Evolutionary conservation across 768 basidiomycete species (phyloP).

Genomic region (Austroboletus eburneus): DNA sequence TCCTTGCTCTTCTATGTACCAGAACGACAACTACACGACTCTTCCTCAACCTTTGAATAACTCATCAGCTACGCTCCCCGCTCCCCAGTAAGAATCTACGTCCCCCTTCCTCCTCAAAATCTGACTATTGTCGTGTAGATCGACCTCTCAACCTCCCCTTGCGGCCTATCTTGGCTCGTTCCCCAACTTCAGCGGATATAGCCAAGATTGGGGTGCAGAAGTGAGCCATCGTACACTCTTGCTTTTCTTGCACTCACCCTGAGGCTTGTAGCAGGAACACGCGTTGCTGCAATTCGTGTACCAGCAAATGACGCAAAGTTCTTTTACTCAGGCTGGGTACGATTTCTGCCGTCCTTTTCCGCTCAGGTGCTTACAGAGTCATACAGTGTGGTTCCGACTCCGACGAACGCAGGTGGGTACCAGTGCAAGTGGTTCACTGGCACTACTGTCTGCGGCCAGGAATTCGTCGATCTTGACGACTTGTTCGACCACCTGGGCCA

Average conservation of each 20-base stretch:
- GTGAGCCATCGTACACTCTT: background rate
- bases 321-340: background rate
- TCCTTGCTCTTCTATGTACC: background rate
- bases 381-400: background rate
- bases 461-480: no score
- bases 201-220: background rate
- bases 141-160: background rate
- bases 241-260: background rate
- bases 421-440: background rate
- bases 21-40: background rate
- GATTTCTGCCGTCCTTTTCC: background rate
- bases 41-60: rapidly evolving
- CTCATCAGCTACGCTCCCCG: background rate
- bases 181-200: background rate
- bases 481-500: no score
- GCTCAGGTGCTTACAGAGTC: background rate
- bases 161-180: background rate
- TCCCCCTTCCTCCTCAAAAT: background rate
- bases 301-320: background rate
- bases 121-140: background rate
- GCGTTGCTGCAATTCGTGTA: background rate
- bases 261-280: conserved; percentile 4
- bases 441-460: no score
- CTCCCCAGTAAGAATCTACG: background rate
- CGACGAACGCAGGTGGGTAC: background rate